Evolutionary conservation across 1,139 yeast genomes (phyloP).

Genomic region (Spathaspora sp.): DNA sequence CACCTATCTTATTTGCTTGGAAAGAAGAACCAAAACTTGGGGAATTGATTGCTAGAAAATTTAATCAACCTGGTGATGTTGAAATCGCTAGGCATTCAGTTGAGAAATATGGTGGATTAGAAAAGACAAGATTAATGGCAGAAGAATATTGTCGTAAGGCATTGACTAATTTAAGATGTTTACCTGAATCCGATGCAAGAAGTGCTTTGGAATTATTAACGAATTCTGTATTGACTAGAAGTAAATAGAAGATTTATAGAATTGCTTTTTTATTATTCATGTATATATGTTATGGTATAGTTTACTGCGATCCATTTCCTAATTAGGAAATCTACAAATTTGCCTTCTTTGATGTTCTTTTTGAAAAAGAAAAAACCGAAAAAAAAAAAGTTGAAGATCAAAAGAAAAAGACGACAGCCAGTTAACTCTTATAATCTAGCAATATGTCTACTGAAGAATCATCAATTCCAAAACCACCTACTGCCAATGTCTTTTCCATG

Average conservation of each 20-base stretch:
- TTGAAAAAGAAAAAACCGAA: conserved; percentile 1
- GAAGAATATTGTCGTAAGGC: conserved; percentile 76
- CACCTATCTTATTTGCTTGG: conserved; percentile 97
- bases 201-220: conserved; percentile 86
- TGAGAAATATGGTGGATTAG: conserved; percentile 68
- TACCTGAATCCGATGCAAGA: conserved; percentile 89
- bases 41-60: conserved; percentile 78
- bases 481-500: conserved; percentile 83
- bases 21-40: conserved; percentile 82
- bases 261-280: not conserved
- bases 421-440: conserved; percentile 3
- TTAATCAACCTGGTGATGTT: conserved; percentile 78
- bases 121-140: conserved; percentile 75
- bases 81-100: conserved; percentile 78
- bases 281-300: not conserved
- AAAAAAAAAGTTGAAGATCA: not conserved
- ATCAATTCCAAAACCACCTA: conserved; percentile 52
- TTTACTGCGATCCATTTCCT: conserved; percentile 9
- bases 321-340: conserved; percentile 11
- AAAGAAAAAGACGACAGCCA: not conserved
- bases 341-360: not conserved
- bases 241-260: conserved; percentile 12
- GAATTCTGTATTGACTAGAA: conserved; percentile 78
- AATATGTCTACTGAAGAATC: conserved; percentile 43
- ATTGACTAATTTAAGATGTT: conserved; percentile 60